Base-by-base conservation (phyloP, 495 filamentous ascomycete genomes). In the Sordaria brevicollis region DNA sequence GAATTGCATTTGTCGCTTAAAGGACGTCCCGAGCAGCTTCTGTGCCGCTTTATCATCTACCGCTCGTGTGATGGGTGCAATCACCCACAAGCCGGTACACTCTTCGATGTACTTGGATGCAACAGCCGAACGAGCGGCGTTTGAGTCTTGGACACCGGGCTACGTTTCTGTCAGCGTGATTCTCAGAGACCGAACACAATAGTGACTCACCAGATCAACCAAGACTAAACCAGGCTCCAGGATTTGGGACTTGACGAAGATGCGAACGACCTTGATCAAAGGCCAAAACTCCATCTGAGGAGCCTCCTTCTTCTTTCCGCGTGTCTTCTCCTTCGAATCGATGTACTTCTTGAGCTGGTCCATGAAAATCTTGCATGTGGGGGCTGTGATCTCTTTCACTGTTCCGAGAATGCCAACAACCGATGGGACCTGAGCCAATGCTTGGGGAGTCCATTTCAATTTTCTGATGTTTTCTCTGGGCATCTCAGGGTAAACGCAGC, bases 31-130 rank as follows among this genome's bases (percentile, higher is more conserved):
- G 3, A 91, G 80, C 13, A 92, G 79, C 2, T 79, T 81, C 69
- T 88, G 87, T 0, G 89, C 88, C 1, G 86, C 84, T 73, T 91
- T 90, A 72, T 91, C 86, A 73, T 91, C 86, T 1, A 91, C 87
- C 0, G 88, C 89, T 7, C 88, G 82, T 35, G 81, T 88, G 39
- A 91, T 91, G 0, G 88, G 88, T 2, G 88, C 86, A 21, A 91
- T 86, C 67, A 91, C 86, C 86, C 86, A 90, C 4, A 86, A 68
- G 11, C 81, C 81, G 67, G 79, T 82, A 67, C 83, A 85, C 13
- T 79, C 79, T 74, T 89, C 87, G 82, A 90, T 86, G 73, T 91
- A 91, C 4, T 82, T 82, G 49, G 83, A 83, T 0, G 88, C 87
- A 19, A 91, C 86, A 4, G 84, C 85, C 5, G 84, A 84, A 65